Base-by-base conservation (phyloP, 2,329 filamentous ascomycete genomes). In the Aspergillus sp. region DNA sequence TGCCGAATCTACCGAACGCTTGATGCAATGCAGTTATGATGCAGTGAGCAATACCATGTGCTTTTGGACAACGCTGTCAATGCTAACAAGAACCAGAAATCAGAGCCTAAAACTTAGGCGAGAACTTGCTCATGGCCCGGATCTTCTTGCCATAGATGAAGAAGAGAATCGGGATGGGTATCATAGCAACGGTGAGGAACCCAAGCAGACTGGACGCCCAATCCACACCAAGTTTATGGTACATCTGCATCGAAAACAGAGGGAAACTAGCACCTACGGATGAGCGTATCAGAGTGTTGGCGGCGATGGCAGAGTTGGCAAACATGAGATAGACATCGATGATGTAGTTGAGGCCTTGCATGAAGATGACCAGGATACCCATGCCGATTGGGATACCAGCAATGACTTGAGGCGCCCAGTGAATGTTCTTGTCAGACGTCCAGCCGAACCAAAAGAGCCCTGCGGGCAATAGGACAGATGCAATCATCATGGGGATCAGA, bases 401-500 rank as follows among this genome's bases (percentile, higher is more conserved):
- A 3, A 82, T 67, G 1, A 81, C 78, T 45, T 81, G 79, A 1
- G 78, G 75, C 17, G 81, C 76, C 80, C 80, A 83, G 13, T 72
- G 76, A 38, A 80, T 77, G 31, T 73, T 62, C 3, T 72, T 72
- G 53, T 72, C 74, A 0, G 77, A 78, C 8, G 76, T 76, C 82
- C 82, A 84, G 15, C 76, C 80, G 62, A 82, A 82, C 77, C 79
- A 81, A 66, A 82, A 82, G 6, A 83, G 69, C 43, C 81, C 80
- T 46, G 71, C 68, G 0, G 81, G 80, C 5, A 84, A 69, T 4
- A 80, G 62, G 11, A 79, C 64, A 0, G 74, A 78, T 23, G 77
- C 79, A 13, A 81, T 55, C 50, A 82, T 79, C 77, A 81, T 80
- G 3, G 79, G 77, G 4, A 78, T 70, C 2, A 84, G 72, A 52